phyloP scores from a whole-genome alignment of 2,329 filamentous ascomycete genomes.

The Colletotrichum liriopes region DNA sequence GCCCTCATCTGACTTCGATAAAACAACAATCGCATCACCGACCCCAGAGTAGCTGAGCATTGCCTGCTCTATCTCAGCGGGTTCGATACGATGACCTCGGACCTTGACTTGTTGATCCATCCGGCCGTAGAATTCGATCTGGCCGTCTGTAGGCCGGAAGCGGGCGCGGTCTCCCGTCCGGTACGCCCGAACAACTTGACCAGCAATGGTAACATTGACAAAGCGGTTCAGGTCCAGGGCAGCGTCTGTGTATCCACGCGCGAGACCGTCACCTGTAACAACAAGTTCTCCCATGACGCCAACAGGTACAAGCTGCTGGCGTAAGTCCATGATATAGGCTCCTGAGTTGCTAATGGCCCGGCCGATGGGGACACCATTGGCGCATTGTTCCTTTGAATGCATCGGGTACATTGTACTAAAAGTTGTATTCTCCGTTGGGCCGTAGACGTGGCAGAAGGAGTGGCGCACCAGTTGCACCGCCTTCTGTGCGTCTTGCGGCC shows the following conservation, averaged over 20 bases:
- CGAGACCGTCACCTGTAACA: constrained; percentile 40
- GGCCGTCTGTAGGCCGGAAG: constrained; percentile 41
- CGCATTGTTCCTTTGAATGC: neutral
- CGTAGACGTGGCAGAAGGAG: constrained; percentile 30
- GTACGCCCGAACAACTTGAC: constrained; percentile 43
- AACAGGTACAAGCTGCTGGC: constrained; percentile 44
- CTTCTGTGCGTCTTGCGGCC: constrained; percentile 13
- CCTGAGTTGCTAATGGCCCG: constrained; percentile 44
- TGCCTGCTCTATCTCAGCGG: constrained; percentile 47
- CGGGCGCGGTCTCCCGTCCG: constrained; percentile 47
- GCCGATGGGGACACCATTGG: constrained; percentile 45
- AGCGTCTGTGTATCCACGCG: constrained; percentile 45
- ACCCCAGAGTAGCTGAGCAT: constrained; percentile 37
- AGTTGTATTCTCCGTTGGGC: constrained; percentile 43
- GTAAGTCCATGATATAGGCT: constrained; percentile 46
- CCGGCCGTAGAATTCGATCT: constrained; percentile 49
- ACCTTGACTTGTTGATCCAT: constrained; percentile 51
- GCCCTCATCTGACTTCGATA: neutral
- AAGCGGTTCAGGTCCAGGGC: constrained; percentile 40
- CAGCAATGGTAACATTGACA: constrained; percentile 33
- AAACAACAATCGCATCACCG: constrained; percentile 44
- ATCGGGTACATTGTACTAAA: neutral
- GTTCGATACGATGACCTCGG: constrained; percentile 50
- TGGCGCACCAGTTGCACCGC: neutral
- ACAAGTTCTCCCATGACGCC: constrained; percentile 46